Conservation (phyloP, 352 stramenopile genomes). For the Phytophthora hibernalis region DNA sequence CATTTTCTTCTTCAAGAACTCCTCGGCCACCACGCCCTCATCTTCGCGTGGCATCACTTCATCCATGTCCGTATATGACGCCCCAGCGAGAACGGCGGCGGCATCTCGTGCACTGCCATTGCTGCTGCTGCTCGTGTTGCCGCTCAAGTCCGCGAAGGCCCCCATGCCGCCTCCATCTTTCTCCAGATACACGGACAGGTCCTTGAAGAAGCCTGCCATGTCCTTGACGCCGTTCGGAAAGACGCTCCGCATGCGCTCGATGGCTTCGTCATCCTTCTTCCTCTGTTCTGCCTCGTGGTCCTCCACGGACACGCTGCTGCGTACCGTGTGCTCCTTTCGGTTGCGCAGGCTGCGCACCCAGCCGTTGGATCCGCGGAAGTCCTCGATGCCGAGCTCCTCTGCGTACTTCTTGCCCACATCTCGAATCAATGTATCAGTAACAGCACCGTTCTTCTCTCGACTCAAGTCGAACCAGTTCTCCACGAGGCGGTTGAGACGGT, state of each 20-base stretch:
- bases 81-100: constrained; percentile 20
- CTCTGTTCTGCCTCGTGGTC: constrained; percentile 62
- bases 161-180: constrained; percentile 49
- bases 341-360: constrained; percentile 85
- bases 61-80: constrained; percentile 51
- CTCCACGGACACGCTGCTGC: constrained; percentile 57
- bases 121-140: constrained; percentile 28
- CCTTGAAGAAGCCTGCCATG: constrained; percentile 77
- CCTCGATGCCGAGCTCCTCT: constrained; percentile 74
- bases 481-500: constrained; percentile 81
- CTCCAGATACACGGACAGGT: constrained; percentile 75
- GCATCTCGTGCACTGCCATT: constrained; percentile 25
- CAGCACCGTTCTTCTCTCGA: constrained; percentile 71
- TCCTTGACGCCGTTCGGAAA: constrained; percentile 82
- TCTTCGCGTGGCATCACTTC: constrained; percentile 32
- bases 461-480: constrained; percentile 88
- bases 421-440: constrained; percentile 79
- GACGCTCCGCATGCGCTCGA: constrained; percentile 73
- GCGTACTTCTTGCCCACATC: constrained; percentile 79
- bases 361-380: constrained; percentile 82
- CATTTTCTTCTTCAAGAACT: constrained; percentile 83
- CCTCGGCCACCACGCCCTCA: constrained; percentile 54
- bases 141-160: constrained; percentile 22
- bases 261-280: constrained; percentile 77
- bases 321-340: constrained; percentile 70